These are phyloP conservation scores for Phytophthora colocasiae DNA, from an alignment of 352 stramenopile genomes.

Conservation along the genomic window DNA sequence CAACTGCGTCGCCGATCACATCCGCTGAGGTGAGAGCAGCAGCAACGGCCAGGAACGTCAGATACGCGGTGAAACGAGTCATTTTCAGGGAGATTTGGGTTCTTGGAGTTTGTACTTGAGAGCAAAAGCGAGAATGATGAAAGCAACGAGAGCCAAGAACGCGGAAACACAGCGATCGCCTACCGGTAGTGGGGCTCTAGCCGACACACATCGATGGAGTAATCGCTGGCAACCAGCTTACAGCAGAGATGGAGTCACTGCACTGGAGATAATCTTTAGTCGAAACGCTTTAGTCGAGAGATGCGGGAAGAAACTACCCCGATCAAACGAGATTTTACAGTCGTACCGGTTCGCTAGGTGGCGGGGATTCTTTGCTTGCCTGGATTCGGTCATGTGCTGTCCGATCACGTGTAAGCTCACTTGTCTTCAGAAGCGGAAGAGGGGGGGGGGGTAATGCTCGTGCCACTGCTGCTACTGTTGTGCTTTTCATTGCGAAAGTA, in stretches of 20 bases:
- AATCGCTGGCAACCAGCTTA: constrained; percentile 15
- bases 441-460: too few species aligned
- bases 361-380: too few species aligned
- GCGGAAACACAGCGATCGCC: neutral
- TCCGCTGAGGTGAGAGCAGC: constrained; percentile 7
- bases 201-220: constrained; percentile 3
- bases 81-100: constrained; percentile 13
- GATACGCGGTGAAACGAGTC: constrained; percentile 13
- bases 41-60: constrained; percentile 13
- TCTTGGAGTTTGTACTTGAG: constrained; percentile 5
- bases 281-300: constrained; percentile 4
- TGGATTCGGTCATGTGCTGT: too few species aligned
- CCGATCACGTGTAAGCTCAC: too few species aligned
- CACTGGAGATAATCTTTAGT: constrained; percentile 12
- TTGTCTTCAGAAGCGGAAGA: too few species aligned
- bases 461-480: too few species aligned
- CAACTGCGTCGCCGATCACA: constrained; percentile 33
- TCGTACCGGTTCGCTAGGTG: too few species aligned
- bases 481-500: too few species aligned
- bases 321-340: too few species aligned
- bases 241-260: neutral
- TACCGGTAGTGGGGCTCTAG: neutral
- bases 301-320: constrained; percentile 6
- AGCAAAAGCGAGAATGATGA: constrained; percentile 22
- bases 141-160: neutral